phyloP scores from a whole-genome alignment of 2,329 filamentous ascomycete species.

The Aurifilum marmelostoma region DNA sequence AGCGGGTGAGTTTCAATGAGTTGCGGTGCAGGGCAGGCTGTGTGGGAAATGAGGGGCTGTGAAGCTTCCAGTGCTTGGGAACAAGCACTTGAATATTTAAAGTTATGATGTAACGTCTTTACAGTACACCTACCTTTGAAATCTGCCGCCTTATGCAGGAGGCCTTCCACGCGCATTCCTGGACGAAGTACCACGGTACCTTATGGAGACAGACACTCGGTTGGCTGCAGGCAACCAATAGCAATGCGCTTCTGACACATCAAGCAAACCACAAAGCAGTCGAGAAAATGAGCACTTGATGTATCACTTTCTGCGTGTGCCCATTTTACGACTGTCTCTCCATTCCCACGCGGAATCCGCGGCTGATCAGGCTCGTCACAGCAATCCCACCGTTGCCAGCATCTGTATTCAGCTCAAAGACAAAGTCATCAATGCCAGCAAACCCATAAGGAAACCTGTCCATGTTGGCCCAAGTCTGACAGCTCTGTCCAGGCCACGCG shows the following conservation, averaged over 20 bases:
- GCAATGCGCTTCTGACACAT: not conserved
- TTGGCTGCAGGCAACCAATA: not conserved
- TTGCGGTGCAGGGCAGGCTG: too few relatives aligned
- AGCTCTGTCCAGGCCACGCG: conserved; percentile 22
- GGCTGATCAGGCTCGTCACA: conserved; percentile 5
- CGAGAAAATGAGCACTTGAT: not conserved
- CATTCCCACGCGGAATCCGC: conserved; percentile 16
- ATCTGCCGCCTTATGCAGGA: not conserved
- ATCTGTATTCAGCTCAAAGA: conserved; percentile 8
- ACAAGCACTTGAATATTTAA: not conserved
- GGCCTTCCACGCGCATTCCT: not conserved
- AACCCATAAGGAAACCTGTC: conserved; percentile 20
- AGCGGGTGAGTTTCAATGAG: not conserved
- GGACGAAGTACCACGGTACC: not conserved
- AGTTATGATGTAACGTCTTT: not conserved
- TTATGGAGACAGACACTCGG: not conserved
- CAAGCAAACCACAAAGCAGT: not conserved
- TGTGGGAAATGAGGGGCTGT: not conserved
- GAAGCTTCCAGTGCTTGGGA: not conserved
- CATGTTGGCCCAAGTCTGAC: conserved; percentile 24
- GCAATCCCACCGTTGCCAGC: not conserved
- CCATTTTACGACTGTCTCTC: not conserved
- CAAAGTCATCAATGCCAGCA: conserved; percentile 16
- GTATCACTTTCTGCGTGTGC: not conserved
- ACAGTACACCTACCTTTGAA: not conserved